Evolutionary conservation across 768 basidiomycete genomes (phyloP).

Genomic region (Heimioporus sp.): DNA sequence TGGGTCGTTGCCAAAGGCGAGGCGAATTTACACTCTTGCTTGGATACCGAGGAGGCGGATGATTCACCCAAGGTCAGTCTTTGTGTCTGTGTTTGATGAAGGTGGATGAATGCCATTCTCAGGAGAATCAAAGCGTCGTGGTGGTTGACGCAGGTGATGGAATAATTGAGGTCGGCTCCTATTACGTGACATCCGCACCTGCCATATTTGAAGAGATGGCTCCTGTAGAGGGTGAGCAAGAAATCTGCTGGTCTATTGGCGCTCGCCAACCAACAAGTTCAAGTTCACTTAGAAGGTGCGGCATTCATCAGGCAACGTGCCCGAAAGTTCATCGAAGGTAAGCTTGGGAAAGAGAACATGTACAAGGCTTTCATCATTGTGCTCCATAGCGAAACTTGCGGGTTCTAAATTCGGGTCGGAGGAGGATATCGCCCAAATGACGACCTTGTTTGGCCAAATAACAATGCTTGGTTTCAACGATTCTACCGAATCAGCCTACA

Average conservation of each 20-base stretch:
- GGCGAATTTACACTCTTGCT: constrained; percentile 49
- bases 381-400: constrained; percentile 35
- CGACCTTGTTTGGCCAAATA: constrained; percentile 43
- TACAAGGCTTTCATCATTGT: not conserved
- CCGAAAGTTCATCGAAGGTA: constrained; percentile 38
- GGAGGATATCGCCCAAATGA: constrained; percentile 43
- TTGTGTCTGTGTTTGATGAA: not conserved
- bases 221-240: constrained; percentile 38
- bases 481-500: constrained; percentile 39
- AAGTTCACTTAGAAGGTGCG: constrained; percentile 51
- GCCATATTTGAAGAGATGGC: constrained; percentile 48
- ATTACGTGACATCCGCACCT: constrained; percentile 37
- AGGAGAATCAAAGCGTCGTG: constrained; percentile 47
- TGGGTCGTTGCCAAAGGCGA: constrained; percentile 53
- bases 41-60: constrained; percentile 35
- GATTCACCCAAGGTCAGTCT: constrained; percentile 26
- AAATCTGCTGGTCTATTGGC: not conserved
- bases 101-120: not conserved
- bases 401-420: constrained; percentile 38
- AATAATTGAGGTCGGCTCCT: constrained; percentile 59
- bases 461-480: constrained; percentile 46
- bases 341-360: not conserved
- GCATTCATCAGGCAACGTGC: constrained; percentile 50
- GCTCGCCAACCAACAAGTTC: not conserved
- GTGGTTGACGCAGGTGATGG: constrained; percentile 65